Conservation (phyloP, 805 yeast species). For the Nakazawaea laoshanensis region DNA sequence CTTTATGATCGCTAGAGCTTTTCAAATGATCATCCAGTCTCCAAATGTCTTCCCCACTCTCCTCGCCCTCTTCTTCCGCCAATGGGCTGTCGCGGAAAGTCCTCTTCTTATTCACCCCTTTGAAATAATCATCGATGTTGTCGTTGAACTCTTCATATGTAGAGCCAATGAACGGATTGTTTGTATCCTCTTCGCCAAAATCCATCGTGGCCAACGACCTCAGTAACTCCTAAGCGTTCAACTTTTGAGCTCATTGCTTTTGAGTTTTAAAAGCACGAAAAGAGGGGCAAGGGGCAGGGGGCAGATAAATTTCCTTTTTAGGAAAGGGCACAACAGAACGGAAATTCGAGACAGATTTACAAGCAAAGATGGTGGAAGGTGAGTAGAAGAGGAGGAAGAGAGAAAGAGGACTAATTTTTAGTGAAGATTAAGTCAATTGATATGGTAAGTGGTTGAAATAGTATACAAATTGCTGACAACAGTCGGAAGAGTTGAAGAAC, state of each 20-base stretch:
- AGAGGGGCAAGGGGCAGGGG: too few relatives aligned
- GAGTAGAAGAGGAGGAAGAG: neutral
- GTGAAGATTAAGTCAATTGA: constrained; percentile 13
- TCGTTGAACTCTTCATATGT: constrained; percentile 18
- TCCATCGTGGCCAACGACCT: too few relatives aligned
- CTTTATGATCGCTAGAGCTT: neutral
- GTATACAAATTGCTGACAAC: neutral
- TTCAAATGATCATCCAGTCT: too few relatives aligned
- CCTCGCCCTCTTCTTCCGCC: neutral
- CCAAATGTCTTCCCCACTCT: too few relatives aligned
- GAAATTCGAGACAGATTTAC: too few relatives aligned
- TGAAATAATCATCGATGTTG: constrained; percentile 10
- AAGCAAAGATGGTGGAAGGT: neutral
- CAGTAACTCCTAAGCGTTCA: too few relatives aligned
- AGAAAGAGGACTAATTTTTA: neutral
- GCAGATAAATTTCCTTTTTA: neutral
- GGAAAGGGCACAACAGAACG: neutral
- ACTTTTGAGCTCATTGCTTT: too few relatives aligned
- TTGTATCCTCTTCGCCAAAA: constrained; percentile 25
- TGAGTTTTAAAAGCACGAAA: too few relatives aligned
- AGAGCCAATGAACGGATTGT: constrained; percentile 27
- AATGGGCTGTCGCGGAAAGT: neutral
- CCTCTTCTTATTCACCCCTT: neutral
- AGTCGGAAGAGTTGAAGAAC: constrained; percentile 45
- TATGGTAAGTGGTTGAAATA: constrained; percentile 16